Evolutionary conservation across 1,139 yeast genomes (phyloP).

Genomic region (Geotrichum citri-aurantii): DNA sequence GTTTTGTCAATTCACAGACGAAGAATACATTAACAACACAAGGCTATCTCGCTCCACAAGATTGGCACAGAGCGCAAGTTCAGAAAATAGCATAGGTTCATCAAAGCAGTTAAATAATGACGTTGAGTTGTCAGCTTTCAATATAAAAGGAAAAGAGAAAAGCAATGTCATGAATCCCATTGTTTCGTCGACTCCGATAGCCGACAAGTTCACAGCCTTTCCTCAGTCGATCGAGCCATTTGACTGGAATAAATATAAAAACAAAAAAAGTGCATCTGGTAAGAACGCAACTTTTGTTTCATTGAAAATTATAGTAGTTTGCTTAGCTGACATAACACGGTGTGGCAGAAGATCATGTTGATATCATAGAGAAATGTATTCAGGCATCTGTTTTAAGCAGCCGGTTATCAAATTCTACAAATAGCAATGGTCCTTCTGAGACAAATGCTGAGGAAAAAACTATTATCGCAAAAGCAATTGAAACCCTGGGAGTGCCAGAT

Average conservation of each 20-base stretch:
- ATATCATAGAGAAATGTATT: conserved; percentile 3
- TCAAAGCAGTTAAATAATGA: conserved; percentile 2
- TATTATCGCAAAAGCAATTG: background rate
- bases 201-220: conserved; percentile 15
- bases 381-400: background rate
- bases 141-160: background rate
- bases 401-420: background rate
- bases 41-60: background rate
- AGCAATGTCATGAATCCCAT: background rate
- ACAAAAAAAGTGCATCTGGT: background rate
- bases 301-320: no score
- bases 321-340: background rate
- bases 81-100: conserved; percentile 5
- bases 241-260: background rate
- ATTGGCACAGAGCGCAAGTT: background rate
- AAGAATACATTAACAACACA: background rate
- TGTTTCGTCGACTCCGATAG: conserved; percentile 18
- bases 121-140: background rate
- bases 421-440: background rate
- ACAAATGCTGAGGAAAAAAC: background rate
- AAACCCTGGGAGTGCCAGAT: conserved; percentile 4
- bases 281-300: background rate
- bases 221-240: background rate
- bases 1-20: background rate
- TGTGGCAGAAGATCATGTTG: conserved; percentile 10